These are phyloP conservation scores for Aspergillus heteromorphus DNA, from an alignment of 495 filamentous ascomycete genomes.

Conservation along the genomic window DNA sequence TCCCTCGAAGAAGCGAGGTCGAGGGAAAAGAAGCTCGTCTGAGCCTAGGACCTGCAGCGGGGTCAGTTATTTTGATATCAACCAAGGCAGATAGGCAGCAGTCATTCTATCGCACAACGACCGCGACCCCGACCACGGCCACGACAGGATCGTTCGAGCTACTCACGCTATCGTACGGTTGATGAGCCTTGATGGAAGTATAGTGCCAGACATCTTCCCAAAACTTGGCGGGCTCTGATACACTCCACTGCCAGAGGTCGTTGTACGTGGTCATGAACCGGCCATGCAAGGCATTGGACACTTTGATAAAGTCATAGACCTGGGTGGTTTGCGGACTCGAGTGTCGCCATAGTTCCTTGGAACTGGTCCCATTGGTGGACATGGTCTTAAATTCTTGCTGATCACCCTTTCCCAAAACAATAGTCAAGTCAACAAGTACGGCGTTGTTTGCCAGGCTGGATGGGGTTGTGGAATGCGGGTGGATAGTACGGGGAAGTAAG, in stretches of 20 bases:
- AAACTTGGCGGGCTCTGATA: constrained; percentile 66
- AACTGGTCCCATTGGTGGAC: constrained; percentile 21
- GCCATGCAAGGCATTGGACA: constrained; percentile 61
- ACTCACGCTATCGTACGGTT: constrained; percentile 55
- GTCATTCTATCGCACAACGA: background rate
- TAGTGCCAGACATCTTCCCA: constrained; percentile 87
- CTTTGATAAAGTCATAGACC: constrained; percentile 65
- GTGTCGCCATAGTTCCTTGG: constrained; percentile 65
- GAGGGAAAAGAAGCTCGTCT: constrained; percentile 69
- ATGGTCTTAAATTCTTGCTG: constrained; percentile 14
- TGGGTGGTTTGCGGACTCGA: constrained; percentile 59
- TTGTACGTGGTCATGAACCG: constrained; percentile 59
- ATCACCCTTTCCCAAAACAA: background rate
- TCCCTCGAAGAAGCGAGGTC: constrained; percentile 76
- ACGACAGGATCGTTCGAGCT: background rate
- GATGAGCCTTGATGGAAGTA: constrained; percentile 65
- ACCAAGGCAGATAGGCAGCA: background rate
- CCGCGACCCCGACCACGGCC: background rate
- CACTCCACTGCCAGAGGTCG: constrained; percentile 76
- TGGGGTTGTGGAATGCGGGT: background rate
- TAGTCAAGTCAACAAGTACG: too few species aligned
- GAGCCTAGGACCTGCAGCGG: constrained; percentile 59
- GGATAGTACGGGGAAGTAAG: background rate
- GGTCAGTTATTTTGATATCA: constrained; percentile 6
- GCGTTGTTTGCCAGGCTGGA: background rate